These are phyloP conservation scores for Ophiostoma angusticollis DNA, from an alignment of 2,329 filamentous ascomycete genomes.

Conservation along the genomic window DNA sequence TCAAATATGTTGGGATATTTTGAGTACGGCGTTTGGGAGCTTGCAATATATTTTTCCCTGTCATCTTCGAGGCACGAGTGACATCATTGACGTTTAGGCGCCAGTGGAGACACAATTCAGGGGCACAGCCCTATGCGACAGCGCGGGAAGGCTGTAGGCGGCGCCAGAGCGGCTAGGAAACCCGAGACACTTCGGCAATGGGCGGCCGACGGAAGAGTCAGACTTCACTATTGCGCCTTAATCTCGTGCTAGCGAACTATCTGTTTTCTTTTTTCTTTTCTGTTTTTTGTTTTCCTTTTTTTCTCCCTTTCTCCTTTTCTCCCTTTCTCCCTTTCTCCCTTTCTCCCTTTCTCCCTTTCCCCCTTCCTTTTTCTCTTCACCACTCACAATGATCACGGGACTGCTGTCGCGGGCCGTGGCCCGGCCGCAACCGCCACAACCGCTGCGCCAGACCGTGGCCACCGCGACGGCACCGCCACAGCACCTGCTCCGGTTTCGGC, in stretches of 20 bases:
- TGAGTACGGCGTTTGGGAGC: no score
- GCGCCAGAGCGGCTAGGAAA: no score
- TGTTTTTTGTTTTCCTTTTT: not conserved
- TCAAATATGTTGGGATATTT: no score
- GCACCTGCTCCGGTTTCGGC: not conserved
- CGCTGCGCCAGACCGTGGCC: not conserved
- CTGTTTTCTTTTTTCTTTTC: not conserved
- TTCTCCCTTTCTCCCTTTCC: not conserved
- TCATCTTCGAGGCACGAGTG: no score
- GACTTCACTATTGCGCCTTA: not conserved
- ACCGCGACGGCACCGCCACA: not conserved
- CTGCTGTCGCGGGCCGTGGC: slow-evolving; percentile 5
- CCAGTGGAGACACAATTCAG: no score
- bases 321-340: not conserved
- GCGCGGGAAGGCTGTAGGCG: no score
- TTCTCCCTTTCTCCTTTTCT: not conserved
- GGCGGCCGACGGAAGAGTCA: no score
- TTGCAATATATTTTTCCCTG: no score
- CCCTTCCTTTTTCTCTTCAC: not conserved
- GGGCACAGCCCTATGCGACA: no score
- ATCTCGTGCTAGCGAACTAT: not conserved
- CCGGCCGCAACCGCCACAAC: slow-evolving; percentile 6
- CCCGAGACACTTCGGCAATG: no score
- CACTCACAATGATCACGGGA: slow-evolving; percentile 3
- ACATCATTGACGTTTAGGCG: no score